A percentile compares a stretch with the other conserved stretches of the same genome.
These are phyloP conservation scores for Lunularia cruciata DNA, from an alignment of 225 moss, liverwort and hornwort genomes.

Conservation along the genomic window DNA sequence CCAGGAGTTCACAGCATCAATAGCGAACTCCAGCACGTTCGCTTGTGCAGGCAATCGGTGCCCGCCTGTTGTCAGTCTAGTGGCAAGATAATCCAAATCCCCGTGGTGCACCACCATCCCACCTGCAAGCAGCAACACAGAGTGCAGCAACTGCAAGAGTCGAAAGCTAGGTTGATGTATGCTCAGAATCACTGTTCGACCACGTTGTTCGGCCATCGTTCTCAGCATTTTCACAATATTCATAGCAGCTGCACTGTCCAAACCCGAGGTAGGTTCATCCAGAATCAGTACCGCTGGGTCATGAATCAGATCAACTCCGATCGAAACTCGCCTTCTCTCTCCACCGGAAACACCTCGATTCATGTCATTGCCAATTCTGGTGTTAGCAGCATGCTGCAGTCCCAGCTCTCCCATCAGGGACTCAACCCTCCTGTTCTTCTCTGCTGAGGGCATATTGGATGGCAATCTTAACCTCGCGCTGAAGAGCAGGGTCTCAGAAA, in stretches of 20 bases:
- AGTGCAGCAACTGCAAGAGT: constrained; percentile 56
- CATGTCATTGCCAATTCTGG: constrained; percentile 50
- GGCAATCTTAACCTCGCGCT: constrained; percentile 48
- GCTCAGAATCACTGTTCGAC: constrained; percentile 62
- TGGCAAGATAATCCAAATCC: constrained; percentile 37
- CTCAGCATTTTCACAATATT: constrained; percentile 65
- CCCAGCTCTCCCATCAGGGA: constrained; percentile 46
- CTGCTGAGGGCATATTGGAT: constrained; percentile 26
- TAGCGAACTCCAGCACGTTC: constrained; percentile 59
- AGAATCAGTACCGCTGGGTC: constrained; percentile 80
- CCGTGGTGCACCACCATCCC: constrained; percentile 74
- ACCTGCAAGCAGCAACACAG: constrained; percentile 56
- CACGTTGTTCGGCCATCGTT: constrained; percentile 56
- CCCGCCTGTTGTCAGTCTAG: constrained; percentile 41
- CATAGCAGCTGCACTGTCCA: constrained; percentile 79
- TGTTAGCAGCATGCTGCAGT: constrained; percentile 36
- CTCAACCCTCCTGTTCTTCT: constrained; percentile 37
- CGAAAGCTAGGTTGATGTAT: constrained; percentile 80
- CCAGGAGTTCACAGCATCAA: constrained; percentile 49
- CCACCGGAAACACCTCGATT: constrained; percentile 77
- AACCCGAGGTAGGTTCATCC: constrained; percentile 82
- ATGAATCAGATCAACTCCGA: constrained; percentile 85
- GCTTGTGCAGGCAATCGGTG: constrained; percentile 50
- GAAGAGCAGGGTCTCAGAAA: constrained; percentile 49
- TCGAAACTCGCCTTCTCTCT: constrained; percentile 83